Conservation (phyloP, 1,284 basidiomycete genomes). For the Psilocybe mexicana region DNA sequence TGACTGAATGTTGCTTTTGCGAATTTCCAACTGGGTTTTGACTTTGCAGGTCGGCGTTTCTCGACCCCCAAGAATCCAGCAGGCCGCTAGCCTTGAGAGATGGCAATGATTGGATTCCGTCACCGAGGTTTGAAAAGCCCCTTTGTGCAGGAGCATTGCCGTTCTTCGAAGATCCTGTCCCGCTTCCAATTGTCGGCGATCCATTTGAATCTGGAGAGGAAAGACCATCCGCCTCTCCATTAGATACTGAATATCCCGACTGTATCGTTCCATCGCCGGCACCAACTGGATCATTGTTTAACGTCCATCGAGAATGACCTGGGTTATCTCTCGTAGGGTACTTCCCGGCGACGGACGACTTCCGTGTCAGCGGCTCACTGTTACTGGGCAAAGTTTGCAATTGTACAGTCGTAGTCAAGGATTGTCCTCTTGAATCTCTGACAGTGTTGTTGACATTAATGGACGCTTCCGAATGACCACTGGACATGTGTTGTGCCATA, state of each 20-base stretch:
- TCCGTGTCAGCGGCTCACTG: slow-evolving; percentile 15
- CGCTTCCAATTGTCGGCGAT: neutral
- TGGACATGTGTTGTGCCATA: slow-evolving; percentile 9
- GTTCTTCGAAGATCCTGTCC: neutral
- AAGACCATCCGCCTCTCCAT: neutral
- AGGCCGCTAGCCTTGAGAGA: slow-evolving; percentile 73
- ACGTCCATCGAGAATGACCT: slow-evolving; percentile 4
- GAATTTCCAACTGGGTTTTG: slow-evolving; percentile 17
- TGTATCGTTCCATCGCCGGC: neutral
- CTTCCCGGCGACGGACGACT: slow-evolving; percentile 10
- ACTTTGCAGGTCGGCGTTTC: slow-evolving; percentile 20
- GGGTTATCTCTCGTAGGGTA: slow-evolving; percentile 5
- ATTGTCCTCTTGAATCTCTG: slow-evolving; percentile 12
- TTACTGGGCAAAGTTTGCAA: slow-evolving; percentile 20
- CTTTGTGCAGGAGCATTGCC: slow-evolving; percentile 7
- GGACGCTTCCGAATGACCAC: slow-evolving; percentile 14
- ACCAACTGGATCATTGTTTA: neutral
- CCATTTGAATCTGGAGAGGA: neutral
- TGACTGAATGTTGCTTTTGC: slow-evolving; percentile 19
- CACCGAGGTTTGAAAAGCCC: slow-evolving; percentile 21
- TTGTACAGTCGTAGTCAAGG: slow-evolving; percentile 12
- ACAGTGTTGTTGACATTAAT: slow-evolving; percentile 7
- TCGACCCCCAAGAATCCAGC: slow-evolving; percentile 49
- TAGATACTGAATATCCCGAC: neutral
- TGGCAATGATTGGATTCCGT: slow-evolving; percentile 52